phyloP scores from a whole-genome alignment of 345 rosid species.

The Conringia planisiliqua region DNA sequence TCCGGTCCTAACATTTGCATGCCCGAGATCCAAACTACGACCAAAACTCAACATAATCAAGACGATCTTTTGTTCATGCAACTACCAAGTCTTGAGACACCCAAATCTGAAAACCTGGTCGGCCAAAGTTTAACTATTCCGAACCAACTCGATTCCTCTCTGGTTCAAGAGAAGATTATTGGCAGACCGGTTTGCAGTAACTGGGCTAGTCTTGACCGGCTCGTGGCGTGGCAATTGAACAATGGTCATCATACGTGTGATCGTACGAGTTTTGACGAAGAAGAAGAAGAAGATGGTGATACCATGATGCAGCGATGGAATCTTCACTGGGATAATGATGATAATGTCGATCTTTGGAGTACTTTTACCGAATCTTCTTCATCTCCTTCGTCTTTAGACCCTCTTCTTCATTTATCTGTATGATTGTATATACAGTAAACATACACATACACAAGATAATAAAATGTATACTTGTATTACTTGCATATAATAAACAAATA shows the following conservation, averaged over 20 bases:
- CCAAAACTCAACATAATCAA: slow-evolving; percentile 16
- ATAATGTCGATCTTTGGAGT: slow-evolving; percentile 55
- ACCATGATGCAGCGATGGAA: slow-evolving; percentile 36
- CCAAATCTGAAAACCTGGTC: slow-evolving; percentile 32
- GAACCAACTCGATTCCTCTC: slow-evolving; percentile 18
- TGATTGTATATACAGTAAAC: slow-evolving; percentile 32
- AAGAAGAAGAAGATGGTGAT: slow-evolving; percentile 39
- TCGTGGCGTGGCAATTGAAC: slow-evolving; percentile 94
- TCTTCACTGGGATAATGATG: slow-evolving; percentile 29
- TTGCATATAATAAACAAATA: background rate
- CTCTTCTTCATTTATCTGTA: slow-evolving; percentile 71
- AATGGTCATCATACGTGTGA: slow-evolving; percentile 46
- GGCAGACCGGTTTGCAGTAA: slow-evolving; percentile 38
- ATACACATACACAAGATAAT: background rate
- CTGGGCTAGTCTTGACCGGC: slow-evolving; percentile 81
- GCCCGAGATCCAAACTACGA: slow-evolving; percentile 44
- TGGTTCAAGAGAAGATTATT: slow-evolving; percentile 30
- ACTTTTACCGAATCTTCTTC: slow-evolving; percentile 61
- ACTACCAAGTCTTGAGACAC: slow-evolving; percentile 73
- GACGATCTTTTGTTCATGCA: slow-evolving; percentile 45
- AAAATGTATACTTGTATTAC: background rate
- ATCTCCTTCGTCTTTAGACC: slow-evolving; percentile 55
- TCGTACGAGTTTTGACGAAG: slow-evolving; percentile 40
- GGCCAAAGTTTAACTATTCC: slow-evolving; percentile 40
- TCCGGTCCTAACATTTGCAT: slow-evolving; percentile 38